These are phyloP conservation scores for Oryza coarctata DNA, from an alignment of 176 grass and related monocot genomes.

Conservation along the genomic window DNA sequence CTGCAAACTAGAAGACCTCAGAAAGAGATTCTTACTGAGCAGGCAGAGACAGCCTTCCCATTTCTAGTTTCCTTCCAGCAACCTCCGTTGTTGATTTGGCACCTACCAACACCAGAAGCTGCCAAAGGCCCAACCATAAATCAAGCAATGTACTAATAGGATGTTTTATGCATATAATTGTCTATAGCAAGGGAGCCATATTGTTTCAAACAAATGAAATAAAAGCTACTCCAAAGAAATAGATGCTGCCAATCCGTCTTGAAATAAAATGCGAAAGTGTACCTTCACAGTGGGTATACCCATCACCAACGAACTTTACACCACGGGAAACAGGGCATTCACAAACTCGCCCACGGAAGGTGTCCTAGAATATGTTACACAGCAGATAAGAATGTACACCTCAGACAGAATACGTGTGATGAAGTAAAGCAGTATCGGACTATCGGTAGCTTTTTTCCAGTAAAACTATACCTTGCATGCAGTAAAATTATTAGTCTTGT, in stretches of 20 bases:
- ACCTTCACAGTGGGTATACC: constrained; percentile 86
- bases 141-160: neutral
- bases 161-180: neutral
- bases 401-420: neutral
- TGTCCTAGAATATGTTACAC: constrained; percentile 49
- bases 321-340: constrained; percentile 72
- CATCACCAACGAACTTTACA: constrained; percentile 81
- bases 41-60: constrained; percentile 62
- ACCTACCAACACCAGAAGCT: constrained; percentile 82
- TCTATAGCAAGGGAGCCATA: neutral
- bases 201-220: neutral
- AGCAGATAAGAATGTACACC: neutral
- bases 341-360: constrained; percentile 86
- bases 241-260: neutral
- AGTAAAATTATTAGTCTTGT: constrained; percentile 55
- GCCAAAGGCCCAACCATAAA: neutral
- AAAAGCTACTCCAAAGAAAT: neutral
- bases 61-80: constrained; percentile 81
- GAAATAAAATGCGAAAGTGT: constrained; percentile 15
- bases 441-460: neutral
- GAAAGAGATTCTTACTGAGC: constrained; percentile 58
- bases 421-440: neutral
- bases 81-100: constrained; percentile 82
- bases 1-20: neutral
- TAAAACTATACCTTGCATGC: constrained; percentile 74